phyloP scores from a whole-genome alignment of 441 rosid genomes.

The Pelargonium australe region DNA sequence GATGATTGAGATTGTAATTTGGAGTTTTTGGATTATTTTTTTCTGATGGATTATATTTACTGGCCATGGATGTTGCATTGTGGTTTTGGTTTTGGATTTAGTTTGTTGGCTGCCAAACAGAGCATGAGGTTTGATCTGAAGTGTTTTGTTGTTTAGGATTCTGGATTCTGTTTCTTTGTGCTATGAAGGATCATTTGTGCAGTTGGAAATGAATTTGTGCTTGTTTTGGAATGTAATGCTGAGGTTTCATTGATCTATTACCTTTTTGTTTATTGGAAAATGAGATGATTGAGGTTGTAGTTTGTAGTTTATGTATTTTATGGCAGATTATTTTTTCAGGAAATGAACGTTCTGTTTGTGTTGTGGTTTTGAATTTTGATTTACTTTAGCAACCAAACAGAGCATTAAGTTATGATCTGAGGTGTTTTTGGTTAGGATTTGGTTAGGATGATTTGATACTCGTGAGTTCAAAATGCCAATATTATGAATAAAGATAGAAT shows the following conservation, averaged over 20 bases:
- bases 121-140: background rate
- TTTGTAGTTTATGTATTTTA: background rate
- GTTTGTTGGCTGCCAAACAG: background rate
- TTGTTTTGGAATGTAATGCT: background rate
- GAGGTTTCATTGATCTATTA: background rate
- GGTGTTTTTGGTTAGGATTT: background rate
- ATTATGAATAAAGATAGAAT: background rate
- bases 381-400: too few relatives aligned
- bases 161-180: background rate
- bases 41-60: too few relatives aligned
- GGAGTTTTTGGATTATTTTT: background rate
- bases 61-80: too few relatives aligned
- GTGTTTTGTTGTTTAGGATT: background rate
- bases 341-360: background rate
- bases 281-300: background rate
- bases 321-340: too few relatives aligned
- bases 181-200: too few relatives aligned
- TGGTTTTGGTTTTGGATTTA: background rate
- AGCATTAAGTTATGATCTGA: background rate
- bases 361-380: background rate
- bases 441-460: background rate
- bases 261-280: too few relatives aligned
- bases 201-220: background rate
- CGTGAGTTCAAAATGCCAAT: background rate
- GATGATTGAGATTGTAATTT: background rate